Evolutionary conservation across 768 basidiomycete genomes (phyloP), one percentile per base, ranked within the genome.

Genomic region (Pleurotus citrinopileatus): DNA sequence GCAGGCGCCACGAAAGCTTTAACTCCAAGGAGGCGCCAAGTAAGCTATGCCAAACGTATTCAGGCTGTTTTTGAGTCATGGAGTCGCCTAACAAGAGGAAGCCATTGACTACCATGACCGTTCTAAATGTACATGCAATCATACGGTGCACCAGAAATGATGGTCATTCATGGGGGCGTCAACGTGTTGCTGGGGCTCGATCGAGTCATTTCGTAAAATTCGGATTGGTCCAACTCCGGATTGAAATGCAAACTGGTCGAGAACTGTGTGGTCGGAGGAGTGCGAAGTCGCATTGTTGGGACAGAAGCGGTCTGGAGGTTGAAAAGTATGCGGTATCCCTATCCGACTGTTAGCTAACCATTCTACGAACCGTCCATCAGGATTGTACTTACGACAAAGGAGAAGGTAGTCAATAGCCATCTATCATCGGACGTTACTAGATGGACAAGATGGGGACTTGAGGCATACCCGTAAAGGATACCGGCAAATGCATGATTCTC

Each of bases 271-370:
- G 38, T 13, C 7, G 38, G 17, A 9, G 38, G 12, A n/a, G 38
- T 17, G 9, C n/a, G 12, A 13, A 8, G 38, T n/a, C 38, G 7
- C 5, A 40, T 4, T 17, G 38, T 40, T 40, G 38, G 38, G 5
- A 40, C 38, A 4, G 38, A 12, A 12, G n/a, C 38, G 8, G 5
- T 40, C 17, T 40, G 38, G 37, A 73, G 59, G 43, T 71, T 71
- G 38, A 71, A 61, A n/a, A 73, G 63, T 29, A 71, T 68, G 20
- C 67, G 68, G 55, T 73, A 73, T 25, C 70, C 70, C 71, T 73
- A 45, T 10, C 44, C 37, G 17, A 13, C 12, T 42, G 17, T 23
- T 19, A 45, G 22, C 3, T 34, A 10, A 42, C 9, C 26, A 28
- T 48, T n/a, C 46, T 20, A 47, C 13, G n/a, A 23, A 42, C 42